These are phyloP conservation scores for Pugionium cornutum DNA, from an alignment of 345 rosid species.

Conservation along the genomic window DNA sequence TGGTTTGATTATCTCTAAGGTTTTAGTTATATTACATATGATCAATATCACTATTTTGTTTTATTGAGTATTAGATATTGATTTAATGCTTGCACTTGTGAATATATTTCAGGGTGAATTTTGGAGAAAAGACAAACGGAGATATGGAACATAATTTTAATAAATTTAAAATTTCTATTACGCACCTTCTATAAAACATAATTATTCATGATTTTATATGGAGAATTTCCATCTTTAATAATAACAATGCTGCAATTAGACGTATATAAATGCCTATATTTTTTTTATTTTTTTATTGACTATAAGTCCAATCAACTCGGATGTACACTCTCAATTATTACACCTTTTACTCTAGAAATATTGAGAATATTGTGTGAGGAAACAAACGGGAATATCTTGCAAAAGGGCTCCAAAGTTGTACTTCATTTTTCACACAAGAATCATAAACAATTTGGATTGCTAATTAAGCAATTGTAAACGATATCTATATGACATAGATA, in stretches of 20 bases:
- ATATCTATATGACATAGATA: neutral
- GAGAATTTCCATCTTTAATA: neutral
- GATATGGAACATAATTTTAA: neutral
- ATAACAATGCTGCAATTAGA: neutral
- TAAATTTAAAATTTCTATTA: neutral
- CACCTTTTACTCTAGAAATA: neutral
- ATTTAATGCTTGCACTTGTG: neutral
- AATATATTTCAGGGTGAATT: neutral
- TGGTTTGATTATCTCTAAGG: conserved; percentile 15
- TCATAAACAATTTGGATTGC: neutral
- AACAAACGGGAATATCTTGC: conserved; percentile 19
- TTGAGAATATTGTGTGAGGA: neutral
- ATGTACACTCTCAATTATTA: neutral
- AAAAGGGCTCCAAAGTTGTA: conserved; percentile 3
- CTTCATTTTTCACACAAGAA: conserved; percentile 7
- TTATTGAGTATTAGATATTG: neutral
- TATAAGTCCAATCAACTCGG: neutral
- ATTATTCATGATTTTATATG: conserved; percentile 9
- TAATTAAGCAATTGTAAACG: neutral
- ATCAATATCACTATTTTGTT: neutral
- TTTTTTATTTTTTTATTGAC: neutral
- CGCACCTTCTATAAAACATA: no score
- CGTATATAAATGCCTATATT: neutral
- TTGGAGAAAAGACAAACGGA: neutral
- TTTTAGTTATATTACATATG: neutral